Conservation (phyloP, 768 basidiomycete species). For the Multifurca ochricompacta region DNA sequence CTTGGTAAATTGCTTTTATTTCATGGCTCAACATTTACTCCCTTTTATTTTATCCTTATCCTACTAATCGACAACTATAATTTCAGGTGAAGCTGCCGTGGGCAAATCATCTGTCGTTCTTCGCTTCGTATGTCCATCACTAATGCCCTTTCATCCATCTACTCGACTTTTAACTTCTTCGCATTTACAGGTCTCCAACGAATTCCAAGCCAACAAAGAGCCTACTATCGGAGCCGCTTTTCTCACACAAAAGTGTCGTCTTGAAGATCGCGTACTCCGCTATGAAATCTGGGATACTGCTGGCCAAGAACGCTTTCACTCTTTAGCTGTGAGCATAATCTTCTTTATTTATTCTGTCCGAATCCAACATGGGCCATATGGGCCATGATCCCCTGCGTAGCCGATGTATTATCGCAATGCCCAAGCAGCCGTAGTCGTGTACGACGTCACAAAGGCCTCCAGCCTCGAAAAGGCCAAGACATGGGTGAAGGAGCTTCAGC, state of each 20-base stretch:
- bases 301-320: constrained; percentile 95
- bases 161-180: too few relatives aligned
- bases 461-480: constrained; percentile 98
- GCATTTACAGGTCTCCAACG: constrained; percentile 71
- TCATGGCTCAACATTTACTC: too few relatives aligned
- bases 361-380: constrained; percentile 7
- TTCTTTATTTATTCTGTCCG: background rate
- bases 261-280: constrained; percentile 88
- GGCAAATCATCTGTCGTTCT: constrained; percentile 99
- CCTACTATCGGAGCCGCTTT: constrained; percentile 98
- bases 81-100: constrained; percentile 90
- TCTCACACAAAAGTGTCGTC: constrained; percentile 88
- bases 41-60: background rate
- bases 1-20: constrained; percentile 52
- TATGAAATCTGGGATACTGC: constrained; percentile 99
- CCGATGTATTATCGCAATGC: constrained; percentile 99
- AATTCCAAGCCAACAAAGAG: constrained; percentile 98
- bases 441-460: constrained; percentile 92
- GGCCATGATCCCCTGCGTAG: constrained; percentile 38
- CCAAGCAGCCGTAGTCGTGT: constrained; percentile 96
- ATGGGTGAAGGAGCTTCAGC: constrained; percentile 98
- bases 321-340: constrained; percentile 68
- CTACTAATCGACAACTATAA: background rate
- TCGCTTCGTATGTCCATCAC: constrained; percentile 66
- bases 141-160: background rate